Conservation (phyloP, 2,329 filamentous ascomycete genomes). For the Colletotrichum plurivorum region DNA sequence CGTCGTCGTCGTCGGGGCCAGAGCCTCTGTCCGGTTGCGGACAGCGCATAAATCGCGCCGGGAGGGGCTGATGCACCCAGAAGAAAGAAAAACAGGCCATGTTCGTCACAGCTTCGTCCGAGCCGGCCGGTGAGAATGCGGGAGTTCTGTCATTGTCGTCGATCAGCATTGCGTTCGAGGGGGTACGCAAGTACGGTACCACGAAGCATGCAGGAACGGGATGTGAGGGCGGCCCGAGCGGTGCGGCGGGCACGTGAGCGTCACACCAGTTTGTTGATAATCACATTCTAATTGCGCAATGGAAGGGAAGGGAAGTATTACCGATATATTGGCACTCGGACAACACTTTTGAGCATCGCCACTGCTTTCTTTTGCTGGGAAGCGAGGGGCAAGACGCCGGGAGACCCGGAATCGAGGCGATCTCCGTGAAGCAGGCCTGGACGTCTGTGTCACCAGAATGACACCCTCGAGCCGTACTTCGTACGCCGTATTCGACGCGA, state of each 20-base stretch:
- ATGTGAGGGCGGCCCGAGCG: slow-evolving; percentile 36
- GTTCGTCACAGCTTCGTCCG: neutral
- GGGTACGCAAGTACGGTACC: neutral
- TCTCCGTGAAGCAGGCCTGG: neutral
- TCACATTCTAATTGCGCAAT: neutral
- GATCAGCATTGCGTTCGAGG: slow-evolving; percentile 12
- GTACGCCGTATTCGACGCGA: slow-evolving; percentile 2
- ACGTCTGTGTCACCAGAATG: slow-evolving; percentile 4
- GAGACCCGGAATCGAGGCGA: neutral
- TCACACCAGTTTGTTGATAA: slow-evolving; percentile 16
- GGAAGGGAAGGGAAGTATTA: neutral
- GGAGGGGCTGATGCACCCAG: neutral
- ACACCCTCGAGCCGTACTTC: neutral
- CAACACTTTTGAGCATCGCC: neutral
- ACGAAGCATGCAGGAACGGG: slow-evolving; percentile 8
- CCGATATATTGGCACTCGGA: slow-evolving; percentile 4
- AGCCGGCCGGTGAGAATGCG: neutral
- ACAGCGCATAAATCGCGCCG: neutral
- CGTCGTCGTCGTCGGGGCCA: neutral
- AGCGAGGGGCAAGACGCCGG: neutral
- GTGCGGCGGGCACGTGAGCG: neutral
- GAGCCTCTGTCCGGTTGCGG: slow-evolving; percentile 22
- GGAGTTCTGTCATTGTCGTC: neutral
- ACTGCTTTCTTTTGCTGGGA: neutral
- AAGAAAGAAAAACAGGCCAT: neutral